These are phyloP conservation scores for Paraphaeosphaeria sporulosa DNA, from an alignment of 2,329 filamentous ascomycete species.

Conservation along the genomic window DNA sequence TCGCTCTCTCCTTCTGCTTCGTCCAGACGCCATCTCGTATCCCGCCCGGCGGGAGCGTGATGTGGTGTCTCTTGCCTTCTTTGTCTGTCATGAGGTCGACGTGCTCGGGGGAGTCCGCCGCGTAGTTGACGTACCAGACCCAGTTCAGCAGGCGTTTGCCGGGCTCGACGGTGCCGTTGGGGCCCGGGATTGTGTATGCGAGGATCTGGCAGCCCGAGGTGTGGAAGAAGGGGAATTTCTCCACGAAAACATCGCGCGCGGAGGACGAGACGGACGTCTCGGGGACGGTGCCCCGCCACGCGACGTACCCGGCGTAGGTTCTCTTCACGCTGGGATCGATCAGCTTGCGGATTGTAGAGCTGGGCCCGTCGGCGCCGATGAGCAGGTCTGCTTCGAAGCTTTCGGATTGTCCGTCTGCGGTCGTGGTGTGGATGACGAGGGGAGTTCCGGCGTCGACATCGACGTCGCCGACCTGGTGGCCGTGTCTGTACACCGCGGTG, in stretches of 20 bases:
- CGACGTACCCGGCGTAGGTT: constrained; percentile 37
- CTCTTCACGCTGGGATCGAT: constrained; percentile 27
- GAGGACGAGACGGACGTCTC: constrained; percentile 26
- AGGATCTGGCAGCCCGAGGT: constrained; percentile 26
- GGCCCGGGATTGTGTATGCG: constrained; percentile 13
- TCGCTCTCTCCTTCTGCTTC: not conserved
- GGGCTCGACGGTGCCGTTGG: not conserved
- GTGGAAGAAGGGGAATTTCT: constrained; percentile 32
- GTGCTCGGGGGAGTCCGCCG: not conserved
- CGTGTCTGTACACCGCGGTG: constrained; percentile 26
- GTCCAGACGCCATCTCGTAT: constrained; percentile 2
- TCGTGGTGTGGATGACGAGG: constrained; percentile 20
- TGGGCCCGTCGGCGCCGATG: constrained; percentile 36
- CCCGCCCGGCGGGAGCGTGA: constrained; percentile 4
- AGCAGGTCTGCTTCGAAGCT: constrained; percentile 26
- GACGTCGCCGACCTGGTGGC: constrained; percentile 25
- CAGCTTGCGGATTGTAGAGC: constrained; percentile 28
- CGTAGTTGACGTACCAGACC: constrained; percentile 12
- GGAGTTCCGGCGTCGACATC: constrained; percentile 17
- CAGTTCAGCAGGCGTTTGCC: constrained; percentile 11
- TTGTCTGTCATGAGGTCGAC: constrained; percentile 10
- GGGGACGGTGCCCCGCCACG: constrained; percentile 37
- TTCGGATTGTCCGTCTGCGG: constrained; percentile 10
- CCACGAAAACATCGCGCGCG: constrained; percentile 23
- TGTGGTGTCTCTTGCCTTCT: constrained; percentile 6